A percentile compares a stretch with the other conserved stretches of the same genome.
phyloP scores from a whole-genome alignment of 2,329 filamentous ascomycete genomes.

The Zarea fungicola region DNA sequence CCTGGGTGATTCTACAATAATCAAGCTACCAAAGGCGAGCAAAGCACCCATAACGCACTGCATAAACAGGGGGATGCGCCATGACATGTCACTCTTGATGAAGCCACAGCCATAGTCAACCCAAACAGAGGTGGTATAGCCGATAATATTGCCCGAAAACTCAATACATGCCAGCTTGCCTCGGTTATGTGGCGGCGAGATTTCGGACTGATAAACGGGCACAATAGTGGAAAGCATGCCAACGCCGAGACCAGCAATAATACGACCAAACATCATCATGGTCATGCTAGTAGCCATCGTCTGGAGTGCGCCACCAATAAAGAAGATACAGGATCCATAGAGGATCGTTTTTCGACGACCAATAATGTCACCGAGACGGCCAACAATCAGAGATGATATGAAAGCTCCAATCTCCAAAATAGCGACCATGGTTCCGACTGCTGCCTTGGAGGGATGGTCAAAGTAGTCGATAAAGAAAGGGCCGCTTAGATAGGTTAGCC shows the following conservation, averaged over 20 bases:
- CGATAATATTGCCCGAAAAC: constrained; percentile 94
- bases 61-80: constrained; percentile 84
- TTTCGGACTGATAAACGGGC: constrained; percentile 90
- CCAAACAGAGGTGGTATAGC: constrained; percentile 96
- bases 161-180: constrained; percentile 96
- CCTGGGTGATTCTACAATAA: constrained; percentile 96
- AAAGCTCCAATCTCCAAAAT: constrained; percentile 94
- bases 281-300: constrained; percentile 75
- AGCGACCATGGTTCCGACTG: constrained; percentile 95
- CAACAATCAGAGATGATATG: constrained; percentile 80
- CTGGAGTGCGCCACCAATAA: constrained; percentile 77
- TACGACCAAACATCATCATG: constrained; percentile 82
- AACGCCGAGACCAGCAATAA: constrained; percentile 80
- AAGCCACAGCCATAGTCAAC: constrained; percentile 96
- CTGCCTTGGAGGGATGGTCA: constrained; percentile 75
- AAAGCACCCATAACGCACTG: constrained; percentile 92
- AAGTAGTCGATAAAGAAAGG: constrained; percentile 89
- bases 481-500: constrained; percentile 51
- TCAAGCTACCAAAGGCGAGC: constrained; percentile 75
- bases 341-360: constrained; percentile 86
- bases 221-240: constrained; percentile 89
- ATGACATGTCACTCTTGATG: constrained; percentile 79
- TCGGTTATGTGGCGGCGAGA: constrained; percentile 92
- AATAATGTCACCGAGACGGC: constrained; percentile 84
- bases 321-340: constrained; percentile 88